Base-by-base conservation (phyloP, 2,329 filamentous ascomycete genomes). In the Hypoxylon sp. region DNA sequence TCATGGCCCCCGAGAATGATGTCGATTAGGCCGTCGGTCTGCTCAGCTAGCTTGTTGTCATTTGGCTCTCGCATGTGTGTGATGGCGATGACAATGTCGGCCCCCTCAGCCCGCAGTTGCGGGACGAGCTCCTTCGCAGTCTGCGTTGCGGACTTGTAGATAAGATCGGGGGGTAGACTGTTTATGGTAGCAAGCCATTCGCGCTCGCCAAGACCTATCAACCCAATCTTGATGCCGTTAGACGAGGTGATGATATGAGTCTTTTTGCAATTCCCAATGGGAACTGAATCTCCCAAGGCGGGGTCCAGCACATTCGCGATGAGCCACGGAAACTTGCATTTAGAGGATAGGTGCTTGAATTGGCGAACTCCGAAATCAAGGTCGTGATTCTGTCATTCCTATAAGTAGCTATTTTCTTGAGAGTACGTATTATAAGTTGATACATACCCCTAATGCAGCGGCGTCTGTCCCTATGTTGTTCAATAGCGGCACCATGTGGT, bases 111-210 rank as follows among this genome's bases (percentile, higher is more conserved):
- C 46, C 92, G 88, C 55, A 98, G 82, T 58, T 86, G 80, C 0
- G 93, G 92, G 0, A 93, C 89, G 1, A 97, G 84, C 75, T 94
- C 89, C 73, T 87, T 89, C 2, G 93, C 94, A 0, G 92, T 93
- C 60, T 88, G 87, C 5, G 87, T 90, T 3, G 93, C 93, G 7
- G 92, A 94, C 75, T 89, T 90, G 83, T 96, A 97, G 71, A 93
- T 88, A 58, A 98, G 84, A 72, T 93, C 85, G 0, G 94, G 93
- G 0, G 94, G 94, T 7, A 97, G 82, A 11, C 89, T 88, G 80
- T 97, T 97, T 80, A 97, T 94, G 0, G 93, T 97, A 65, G 90
- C 93, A 11, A 97, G 87, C 91, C 93, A 97, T 78, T 97, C 93
- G 52, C 93, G 86, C 81, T 97, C 94, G 0, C 91, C 94, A 1